Base-by-base conservation (phyloP, 495 filamentous ascomycete species). In the Aspergillus incahuasiensis region DNA sequence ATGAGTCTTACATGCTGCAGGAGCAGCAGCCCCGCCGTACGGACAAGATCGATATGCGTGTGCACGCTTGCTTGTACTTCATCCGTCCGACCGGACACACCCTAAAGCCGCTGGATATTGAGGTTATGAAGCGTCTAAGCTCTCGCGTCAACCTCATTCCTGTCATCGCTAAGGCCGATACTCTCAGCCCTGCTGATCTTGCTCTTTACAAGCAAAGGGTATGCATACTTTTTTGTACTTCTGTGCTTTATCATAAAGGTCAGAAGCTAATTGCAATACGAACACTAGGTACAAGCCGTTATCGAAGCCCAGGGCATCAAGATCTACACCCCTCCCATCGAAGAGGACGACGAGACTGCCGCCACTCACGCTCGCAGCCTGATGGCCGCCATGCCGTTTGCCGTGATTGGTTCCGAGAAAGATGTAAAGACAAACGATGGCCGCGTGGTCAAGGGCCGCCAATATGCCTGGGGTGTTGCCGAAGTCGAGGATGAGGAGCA, bases 401-500 rank as follows among this genome's bases (percentile, higher is more conserved):
- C 94, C 61, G 94, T 98, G 28, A 98, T 98, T 70, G 94, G 94
- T 54, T 96, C 92, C 25, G 94, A 98, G 83, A 97, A 96, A 78
- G 94, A 98, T 63, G 94, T 98, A 58, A 95, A 95, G 84, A 95
- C 91, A 39, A 82, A 82, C 67, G 94, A 98, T 69, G 88, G 88
- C 60, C 91, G 92, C 69, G 92, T 96, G 58, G 89, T 97, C 65
- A 98, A 97, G 82, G 94, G 94, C 60, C 94, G 94, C 49, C 94
- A 97, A 74, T 98, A 98, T 73, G 89, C 91, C 49, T 98, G 94
- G 94, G 94, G 94, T 78, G 94, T 97, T 59, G 94, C 95, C 53
- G 94, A 98, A 72, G 94, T 98, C 48, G 94, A 98, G 83, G 97
- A 98, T 72, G 94, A 98, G 73, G 94, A 97, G 58, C 94, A 98